Evolutionary conservation across 1,139 yeast genomes (phyloP).

Genomic region (Magnusiomyces ingens): DNA sequence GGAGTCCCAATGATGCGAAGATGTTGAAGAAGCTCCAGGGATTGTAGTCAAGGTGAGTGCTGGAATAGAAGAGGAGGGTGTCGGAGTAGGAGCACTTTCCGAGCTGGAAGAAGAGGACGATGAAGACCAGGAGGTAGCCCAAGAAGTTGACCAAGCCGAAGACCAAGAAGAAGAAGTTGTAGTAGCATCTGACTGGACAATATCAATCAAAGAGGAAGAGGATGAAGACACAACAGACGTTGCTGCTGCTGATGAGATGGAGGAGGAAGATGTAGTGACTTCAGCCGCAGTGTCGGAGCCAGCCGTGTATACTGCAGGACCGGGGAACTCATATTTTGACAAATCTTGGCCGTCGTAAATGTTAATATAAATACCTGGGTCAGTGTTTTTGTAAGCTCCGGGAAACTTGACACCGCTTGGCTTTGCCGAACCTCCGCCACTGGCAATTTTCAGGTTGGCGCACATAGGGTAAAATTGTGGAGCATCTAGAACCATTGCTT

Average conservation of each 20-base stretch:
- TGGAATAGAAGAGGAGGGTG: background rate
- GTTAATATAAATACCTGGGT: slow-evolving; percentile 15
- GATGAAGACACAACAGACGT: background rate
- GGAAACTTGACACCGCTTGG: slow-evolving; percentile 16
- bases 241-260: background rate
- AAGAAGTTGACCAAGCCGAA: background rate
- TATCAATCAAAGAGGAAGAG: background rate
- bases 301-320: slow-evolving; percentile 12
- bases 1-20: background rate
- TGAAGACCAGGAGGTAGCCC: slow-evolving; percentile 4
- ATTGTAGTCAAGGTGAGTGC: background rate
- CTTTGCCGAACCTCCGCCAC: slow-evolving; percentile 11
- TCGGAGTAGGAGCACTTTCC: background rate
- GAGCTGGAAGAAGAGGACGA: slow-evolving; percentile 10
- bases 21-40: background rate
- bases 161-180: background rate
- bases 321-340: slow-evolving; percentile 9
- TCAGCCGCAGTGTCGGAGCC: slow-evolving; percentile 8
- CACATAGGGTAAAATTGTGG: slow-evolving; percentile 15
- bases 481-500: slow-evolving; percentile 1
- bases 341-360: slow-evolving; percentile 10
- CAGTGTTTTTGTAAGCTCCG: slow-evolving; percentile 15
- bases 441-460: slow-evolving; percentile 11
- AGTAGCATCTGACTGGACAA: background rate
- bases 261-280: background rate